These are phyloP conservation scores for Paracorniculantispora psalliotae DNA, from an alignment of 2,329 filamentous ascomycete species.

Conservation along the genomic window DNA sequence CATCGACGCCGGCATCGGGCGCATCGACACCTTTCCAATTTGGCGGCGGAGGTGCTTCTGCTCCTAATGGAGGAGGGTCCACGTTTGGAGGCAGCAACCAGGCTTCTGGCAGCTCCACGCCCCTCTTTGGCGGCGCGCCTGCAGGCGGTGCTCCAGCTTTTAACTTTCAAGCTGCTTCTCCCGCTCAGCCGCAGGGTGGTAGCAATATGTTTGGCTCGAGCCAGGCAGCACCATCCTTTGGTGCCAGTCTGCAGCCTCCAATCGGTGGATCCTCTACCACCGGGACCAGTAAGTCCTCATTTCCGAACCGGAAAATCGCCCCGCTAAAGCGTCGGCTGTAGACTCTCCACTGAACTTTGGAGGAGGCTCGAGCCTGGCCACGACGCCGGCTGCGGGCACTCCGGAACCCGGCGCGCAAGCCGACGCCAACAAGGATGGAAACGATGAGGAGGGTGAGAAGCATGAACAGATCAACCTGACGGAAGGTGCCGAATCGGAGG, in stretches of 20 bases:
- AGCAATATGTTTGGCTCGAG: constrained; percentile 30
- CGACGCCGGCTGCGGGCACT: constrained; percentile 54
- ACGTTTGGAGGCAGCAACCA: constrained; percentile 25
- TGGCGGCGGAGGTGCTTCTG: constrained; percentile 24
- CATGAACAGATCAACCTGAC: constrained; percentile 68
- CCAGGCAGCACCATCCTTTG: constrained; percentile 31
- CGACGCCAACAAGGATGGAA: constrained; percentile 35
- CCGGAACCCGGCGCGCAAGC: constrained; percentile 49
- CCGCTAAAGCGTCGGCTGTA: constrained; percentile 44
- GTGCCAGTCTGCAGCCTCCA: constrained; percentile 35
- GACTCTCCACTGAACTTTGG: constrained; percentile 53
- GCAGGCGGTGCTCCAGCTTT: constrained; percentile 30
- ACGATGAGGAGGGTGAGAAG: constrained; percentile 53
- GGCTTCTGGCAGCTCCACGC: constrained; percentile 19
- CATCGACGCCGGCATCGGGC: constrained; percentile 24
- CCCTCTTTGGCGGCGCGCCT: constrained; percentile 29
- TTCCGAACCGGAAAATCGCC: constrained; percentile 37
- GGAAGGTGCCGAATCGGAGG: constrained; percentile 64
- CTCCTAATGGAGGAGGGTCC: constrained; percentile 19
- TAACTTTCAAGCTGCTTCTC: constrained; percentile 34
- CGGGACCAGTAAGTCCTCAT: constrained; percentile 43
- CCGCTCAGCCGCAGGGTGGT: constrained; percentile 24
- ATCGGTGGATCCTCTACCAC: constrained; percentile 40
- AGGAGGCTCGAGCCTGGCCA: constrained; percentile 56
- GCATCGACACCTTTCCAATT: constrained; percentile 34